Percentiles rank a stretch among this genome's conserved stretches.
These are phyloP conservation scores for Forsythia suspensa DNA, from an alignment of 257 asterid species.

Conservation along the genomic window DNA sequence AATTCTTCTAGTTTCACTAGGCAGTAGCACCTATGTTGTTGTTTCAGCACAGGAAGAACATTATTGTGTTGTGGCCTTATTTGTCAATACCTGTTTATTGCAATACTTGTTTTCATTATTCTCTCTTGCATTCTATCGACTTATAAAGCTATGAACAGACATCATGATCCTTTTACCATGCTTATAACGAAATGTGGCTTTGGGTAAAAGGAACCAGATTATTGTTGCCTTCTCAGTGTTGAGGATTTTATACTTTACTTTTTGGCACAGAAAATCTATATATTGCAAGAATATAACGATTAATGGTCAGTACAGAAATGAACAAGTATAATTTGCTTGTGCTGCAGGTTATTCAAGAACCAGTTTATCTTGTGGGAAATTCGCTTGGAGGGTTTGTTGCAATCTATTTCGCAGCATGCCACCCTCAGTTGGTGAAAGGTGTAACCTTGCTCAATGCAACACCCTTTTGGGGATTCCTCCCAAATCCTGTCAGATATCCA, in stretches of 20 bases:
- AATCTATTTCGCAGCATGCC: slow-evolving; percentile 75
- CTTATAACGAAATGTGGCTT: no score
- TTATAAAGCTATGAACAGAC: no score
- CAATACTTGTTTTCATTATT: background rate
- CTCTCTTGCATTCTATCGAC: background rate
- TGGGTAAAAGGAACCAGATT: background rate
- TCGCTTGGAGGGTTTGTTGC: slow-evolving; percentile 94
- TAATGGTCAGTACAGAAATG: slow-evolving; percentile 14
- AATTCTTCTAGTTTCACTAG: no score
- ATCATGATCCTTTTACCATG: background rate
- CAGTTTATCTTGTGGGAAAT: slow-evolving; percentile 89
- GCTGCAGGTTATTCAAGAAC: slow-evolving; percentile 79
- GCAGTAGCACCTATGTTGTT: no score
- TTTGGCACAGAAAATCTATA: background rate
- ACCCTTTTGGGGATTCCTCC: slow-evolving; percentile 96
- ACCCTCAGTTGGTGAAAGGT: slow-evolving; percentile 89
- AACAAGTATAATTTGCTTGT: background rate
- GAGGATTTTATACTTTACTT: background rate
- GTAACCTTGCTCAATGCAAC: slow-evolving; percentile 90
- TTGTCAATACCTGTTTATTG: background rate
- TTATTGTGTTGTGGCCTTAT: no score
- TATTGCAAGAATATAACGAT: background rate
- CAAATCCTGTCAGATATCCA: slow-evolving; percentile 84
- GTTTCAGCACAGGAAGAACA: no score
- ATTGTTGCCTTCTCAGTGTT: background rate